These are phyloP conservation scores for Geotrichum histeridarum DNA, from an alignment of 1,139 yeast genomes.

Conservation along the genomic window DNA sequence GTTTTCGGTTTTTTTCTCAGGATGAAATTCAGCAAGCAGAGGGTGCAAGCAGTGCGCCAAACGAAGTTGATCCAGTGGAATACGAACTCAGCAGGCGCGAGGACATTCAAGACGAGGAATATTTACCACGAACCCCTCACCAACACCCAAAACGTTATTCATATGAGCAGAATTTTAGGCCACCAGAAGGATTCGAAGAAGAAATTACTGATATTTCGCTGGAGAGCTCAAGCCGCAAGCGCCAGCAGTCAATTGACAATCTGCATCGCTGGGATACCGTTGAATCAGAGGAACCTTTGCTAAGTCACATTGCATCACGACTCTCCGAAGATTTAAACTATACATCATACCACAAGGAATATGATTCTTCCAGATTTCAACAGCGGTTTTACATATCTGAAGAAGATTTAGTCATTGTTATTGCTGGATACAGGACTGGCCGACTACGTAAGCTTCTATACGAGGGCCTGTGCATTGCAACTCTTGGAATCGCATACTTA, in stretches of 20 bases:
- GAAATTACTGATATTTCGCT: conserved; percentile 6
- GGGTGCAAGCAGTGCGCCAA: conserved; percentile 73
- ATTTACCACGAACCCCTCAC: conserved; percentile 22
- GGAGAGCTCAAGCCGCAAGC: conserved; percentile 14
- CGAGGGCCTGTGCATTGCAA: conserved; percentile 49
- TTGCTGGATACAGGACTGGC: conserved; percentile 77
- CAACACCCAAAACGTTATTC: conserved; percentile 25
- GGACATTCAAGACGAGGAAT: conserved; percentile 27
- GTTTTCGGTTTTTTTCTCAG: conserved; percentile 72
- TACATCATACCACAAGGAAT: conserved; percentile 3
- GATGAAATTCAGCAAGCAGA: conserved; percentile 83
- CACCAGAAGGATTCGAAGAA: conserved; percentile 9
- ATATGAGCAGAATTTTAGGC: conserved; percentile 21
- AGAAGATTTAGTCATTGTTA: conserved; percentile 88
- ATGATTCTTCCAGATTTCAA: conserved; percentile 43
- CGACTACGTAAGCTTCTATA: conserved; percentile 46
- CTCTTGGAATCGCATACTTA: conserved; percentile 70
- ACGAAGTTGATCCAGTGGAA: conserved; percentile 45
- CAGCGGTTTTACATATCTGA: conserved; percentile 92
- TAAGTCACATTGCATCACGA: conserved; percentile 16
- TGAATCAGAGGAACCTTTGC: conserved; percentile 24
- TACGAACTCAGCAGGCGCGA: conserved; percentile 39
- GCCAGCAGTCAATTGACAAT: conserved; percentile 16
- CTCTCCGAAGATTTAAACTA: conserved; percentile 10
- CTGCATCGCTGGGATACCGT: conserved; percentile 20